phyloP scores from a whole-genome alignment of 2,329 filamentous ascomycete species.

The Didymellaceae sp. region DNA sequence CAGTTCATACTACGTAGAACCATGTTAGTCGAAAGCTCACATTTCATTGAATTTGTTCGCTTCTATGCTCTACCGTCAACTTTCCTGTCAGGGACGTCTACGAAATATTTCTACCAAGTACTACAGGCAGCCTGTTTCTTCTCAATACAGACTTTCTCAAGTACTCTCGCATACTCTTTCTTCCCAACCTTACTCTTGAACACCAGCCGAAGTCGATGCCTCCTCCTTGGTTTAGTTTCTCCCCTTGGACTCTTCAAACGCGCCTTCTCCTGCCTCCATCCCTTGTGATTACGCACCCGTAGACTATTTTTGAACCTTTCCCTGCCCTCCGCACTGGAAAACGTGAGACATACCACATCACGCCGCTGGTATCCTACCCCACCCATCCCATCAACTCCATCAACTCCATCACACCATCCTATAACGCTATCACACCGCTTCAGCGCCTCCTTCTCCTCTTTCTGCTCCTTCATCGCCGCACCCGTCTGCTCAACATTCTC shows the following conservation, averaged over 20 bases:
- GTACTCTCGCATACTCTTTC: not conserved
- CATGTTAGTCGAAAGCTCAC: too few species aligned
- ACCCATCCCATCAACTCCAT: not conserved
- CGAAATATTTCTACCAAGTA: too few species aligned
- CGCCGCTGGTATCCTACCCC: too few species aligned
- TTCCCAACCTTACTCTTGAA: conserved; percentile 11
- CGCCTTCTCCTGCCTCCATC: not conserved
- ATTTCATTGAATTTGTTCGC: too few species aligned
- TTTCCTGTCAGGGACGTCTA: too few species aligned
- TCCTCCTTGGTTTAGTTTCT: not conserved
- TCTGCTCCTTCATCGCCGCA: not conserved
- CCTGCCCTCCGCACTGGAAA: conserved; percentile 6
- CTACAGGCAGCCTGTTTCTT: too few species aligned
- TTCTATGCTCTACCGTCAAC: too few species aligned
- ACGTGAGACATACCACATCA: not conserved
- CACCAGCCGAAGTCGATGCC: conserved; percentile 5
- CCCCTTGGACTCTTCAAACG: not conserved
- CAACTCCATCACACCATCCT: not conserved
- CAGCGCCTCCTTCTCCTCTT: not conserved
- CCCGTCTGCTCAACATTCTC: not conserved
- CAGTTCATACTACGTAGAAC: too few species aligned
- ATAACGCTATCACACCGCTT: not conserved
- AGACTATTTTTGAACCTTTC: conserved; percentile 4
- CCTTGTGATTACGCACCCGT: not conserved
- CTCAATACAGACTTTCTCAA: too few species aligned